Conservation (phyloP, 1,139 yeast species). For the Candida pseudocylindracea region DNA sequence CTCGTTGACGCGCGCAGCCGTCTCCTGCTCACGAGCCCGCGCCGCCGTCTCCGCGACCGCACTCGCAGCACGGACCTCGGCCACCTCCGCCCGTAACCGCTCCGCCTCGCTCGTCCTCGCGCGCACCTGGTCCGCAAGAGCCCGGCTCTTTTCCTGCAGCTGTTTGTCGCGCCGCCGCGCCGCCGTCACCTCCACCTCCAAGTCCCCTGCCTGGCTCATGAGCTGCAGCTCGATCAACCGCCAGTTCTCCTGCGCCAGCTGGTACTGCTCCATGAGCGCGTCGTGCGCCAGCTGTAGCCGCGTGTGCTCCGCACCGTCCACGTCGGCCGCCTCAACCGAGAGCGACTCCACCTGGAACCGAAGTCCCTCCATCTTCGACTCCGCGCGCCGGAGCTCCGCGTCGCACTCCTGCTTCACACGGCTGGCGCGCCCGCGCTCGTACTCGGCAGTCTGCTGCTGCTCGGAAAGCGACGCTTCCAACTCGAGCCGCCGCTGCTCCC, state of each 20-base stretch:
- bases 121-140: too few species aligned
- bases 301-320: neutral
- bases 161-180: too few species aligned
- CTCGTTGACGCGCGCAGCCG: too few species aligned
- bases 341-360: neutral
- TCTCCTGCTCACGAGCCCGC: too few species aligned
- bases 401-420: neutral
- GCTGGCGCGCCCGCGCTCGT: neutral
- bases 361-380: neutral
- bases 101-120: too few species aligned
- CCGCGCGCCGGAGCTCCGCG: neutral
- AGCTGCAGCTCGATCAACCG: neutral
- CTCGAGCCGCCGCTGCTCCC: neutral
- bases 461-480: neutral
- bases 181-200: neutral
- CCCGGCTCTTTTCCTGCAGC: too few species aligned
- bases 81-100: too few species aligned
- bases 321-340: too few species aligned
- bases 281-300: neutral
- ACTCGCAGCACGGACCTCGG: too few species aligned
- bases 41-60: too few species aligned
- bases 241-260: slow-evolving; percentile 1
- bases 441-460: neutral
- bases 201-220: neutral
- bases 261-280: neutral